Base-by-base conservation (phyloP, 176 grass and related monocot species). In the Carex parvula region DNA sequence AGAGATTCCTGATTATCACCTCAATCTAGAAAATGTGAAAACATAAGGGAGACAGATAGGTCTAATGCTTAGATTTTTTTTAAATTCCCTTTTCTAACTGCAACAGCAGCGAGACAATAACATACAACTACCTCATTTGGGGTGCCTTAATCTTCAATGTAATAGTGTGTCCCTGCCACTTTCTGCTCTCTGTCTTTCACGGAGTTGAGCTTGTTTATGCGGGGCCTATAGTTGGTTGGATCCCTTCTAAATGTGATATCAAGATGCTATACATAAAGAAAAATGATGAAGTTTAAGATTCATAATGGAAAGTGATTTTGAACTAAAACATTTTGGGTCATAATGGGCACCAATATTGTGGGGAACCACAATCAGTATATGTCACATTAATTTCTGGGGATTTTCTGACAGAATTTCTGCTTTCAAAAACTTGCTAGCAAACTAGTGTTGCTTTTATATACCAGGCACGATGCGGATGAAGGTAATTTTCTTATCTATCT, bases 211-310 rank as follows among this genome's bases (percentile, higher is more conserved):
- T 97, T 97, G 84, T 97, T 97, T 85, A 97, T 97, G 8, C 94
- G 33, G 1, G 94, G 94, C 81, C 94, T 90, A 75, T 97, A 94
- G 73, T 97, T 97, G 30, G 87, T 97, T 0, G 92, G 94, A 84
- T 97, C 94, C 86, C 94, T 86, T 69, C 94, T 89, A 62, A 97
- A 97, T 5, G 94, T 97, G 64, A 97, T 97, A 85, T 94, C 92
- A 65, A 97, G 92, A 84, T 92, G 92, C 92, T 91, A 85, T 17
- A 57, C 15, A 69, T 6, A 61, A 85, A 84, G 21, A n/a, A 11
- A 88, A 82, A 29, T 20, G 26, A 77, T 30, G 81, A 14, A 61
- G 73, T 48, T 0, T 0, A 21, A 60, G 14, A 26, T 60, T n/a
- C 80, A 57, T 50, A 0, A 72, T 46, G 58, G 67, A 59, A 26